Evolutionary conservation across 345 rosid species (phyloP).

Genomic region (Boechera retrofracta): DNA sequence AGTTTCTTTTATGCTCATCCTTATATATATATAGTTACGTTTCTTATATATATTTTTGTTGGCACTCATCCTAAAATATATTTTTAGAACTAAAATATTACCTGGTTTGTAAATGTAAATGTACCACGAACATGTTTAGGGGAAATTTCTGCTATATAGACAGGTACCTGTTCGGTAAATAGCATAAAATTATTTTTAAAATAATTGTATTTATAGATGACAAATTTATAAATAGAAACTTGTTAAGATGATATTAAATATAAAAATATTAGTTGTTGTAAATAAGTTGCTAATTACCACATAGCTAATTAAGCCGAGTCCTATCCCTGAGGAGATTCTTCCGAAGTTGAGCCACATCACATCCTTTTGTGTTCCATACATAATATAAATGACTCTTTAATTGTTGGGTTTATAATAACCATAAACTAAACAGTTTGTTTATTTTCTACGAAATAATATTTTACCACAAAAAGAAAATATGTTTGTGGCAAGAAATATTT

Average conservation of each 20-base stretch:
- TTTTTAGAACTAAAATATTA: neutral
- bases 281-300: slow-evolving; percentile 44
- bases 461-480: neutral
- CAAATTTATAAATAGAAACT: neutral
- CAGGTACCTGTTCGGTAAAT: slow-evolving; percentile 40
- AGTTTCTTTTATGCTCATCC: neutral
- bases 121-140: slow-evolving; percentile 47
- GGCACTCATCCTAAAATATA: neutral
- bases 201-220: neutral
- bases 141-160: slow-evolving; percentile 46
- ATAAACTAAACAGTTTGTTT: neutral
- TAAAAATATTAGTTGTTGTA: neutral
- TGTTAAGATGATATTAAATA: neutral
- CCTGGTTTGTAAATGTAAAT: slow-evolving; percentile 43
- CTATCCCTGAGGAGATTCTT: slow-evolving; percentile 51
- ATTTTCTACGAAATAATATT: neutral
- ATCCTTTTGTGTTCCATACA: slow-evolving; percentile 41
- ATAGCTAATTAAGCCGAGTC: slow-evolving; percentile 49
- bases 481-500: neutral
- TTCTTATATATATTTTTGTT: neutral
- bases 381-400: neutral
- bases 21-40: no score
- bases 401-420: slow-evolving; percentile 1
- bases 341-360: slow-evolving; percentile 50
- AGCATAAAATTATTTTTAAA: neutral